phyloP scores from a whole-genome alignment of 1,284 basidiomycete genomes.

The Trichosporon coremiiforme region DNA sequence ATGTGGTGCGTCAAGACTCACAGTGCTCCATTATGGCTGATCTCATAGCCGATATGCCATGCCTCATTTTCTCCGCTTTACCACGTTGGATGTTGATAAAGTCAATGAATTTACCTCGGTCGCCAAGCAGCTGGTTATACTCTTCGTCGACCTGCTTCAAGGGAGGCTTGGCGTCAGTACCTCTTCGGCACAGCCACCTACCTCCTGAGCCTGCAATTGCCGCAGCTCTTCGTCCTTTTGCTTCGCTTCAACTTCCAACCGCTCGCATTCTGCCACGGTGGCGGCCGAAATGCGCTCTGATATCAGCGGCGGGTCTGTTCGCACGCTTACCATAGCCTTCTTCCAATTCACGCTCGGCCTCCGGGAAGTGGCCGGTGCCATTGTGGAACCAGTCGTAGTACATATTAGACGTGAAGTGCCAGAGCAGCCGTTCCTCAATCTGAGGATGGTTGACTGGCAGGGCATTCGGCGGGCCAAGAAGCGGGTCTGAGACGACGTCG shows the following conservation, averaged over 20 bases:
- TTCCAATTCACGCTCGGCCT: conserved; percentile 69
- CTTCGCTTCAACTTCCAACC: conserved; percentile 41
- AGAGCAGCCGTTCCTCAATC: conserved; percentile 68
- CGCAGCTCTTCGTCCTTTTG: conserved; percentile 43
- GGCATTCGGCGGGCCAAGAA: conserved; percentile 57
- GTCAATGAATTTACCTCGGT: conserved; percentile 53
- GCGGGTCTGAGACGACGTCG: conserved; percentile 70
- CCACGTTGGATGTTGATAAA: conserved; percentile 50
- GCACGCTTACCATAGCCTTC: conserved; percentile 65
- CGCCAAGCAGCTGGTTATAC: conserved; percentile 49
- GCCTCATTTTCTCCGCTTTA: conserved; percentile 51
- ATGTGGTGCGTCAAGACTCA: conserved; percentile 20
- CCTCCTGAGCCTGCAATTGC: conserved; percentile 48
- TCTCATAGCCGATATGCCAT: conserved; percentile 43
- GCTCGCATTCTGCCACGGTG: conserved; percentile 44
- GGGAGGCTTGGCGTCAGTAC: conserved; percentile 41
- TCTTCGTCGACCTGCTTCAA: conserved; percentile 49
- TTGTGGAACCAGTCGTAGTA: conserved; percentile 71
- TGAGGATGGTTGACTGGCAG: conserved; percentile 49
- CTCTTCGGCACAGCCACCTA: conserved; percentile 29
- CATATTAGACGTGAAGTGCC: conserved; percentile 70
- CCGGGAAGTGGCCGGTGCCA: conserved; percentile 69
- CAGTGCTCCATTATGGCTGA: conserved; percentile 45
- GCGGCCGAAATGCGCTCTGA: conserved; percentile 44
- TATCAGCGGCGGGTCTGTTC: no score